Evolutionary conservation across 1,284 basidiomycete species (phyloP).

Genomic region (Puccinia coronata): DNA sequence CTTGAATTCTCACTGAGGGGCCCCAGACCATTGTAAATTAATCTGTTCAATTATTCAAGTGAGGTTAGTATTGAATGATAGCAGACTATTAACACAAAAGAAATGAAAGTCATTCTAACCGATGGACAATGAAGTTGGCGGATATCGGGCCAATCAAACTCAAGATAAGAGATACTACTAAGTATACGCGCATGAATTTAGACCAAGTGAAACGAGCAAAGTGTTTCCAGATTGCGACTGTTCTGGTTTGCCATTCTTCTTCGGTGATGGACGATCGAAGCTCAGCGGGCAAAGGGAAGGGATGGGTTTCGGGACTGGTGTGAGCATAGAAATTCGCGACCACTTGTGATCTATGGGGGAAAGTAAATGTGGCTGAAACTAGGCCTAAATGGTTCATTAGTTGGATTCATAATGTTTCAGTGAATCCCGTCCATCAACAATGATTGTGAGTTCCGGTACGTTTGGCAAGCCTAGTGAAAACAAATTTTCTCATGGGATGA

Average conservation of each 20-base stretch:
- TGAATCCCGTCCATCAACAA: constrained; percentile 2
- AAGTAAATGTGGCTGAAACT: background rate
- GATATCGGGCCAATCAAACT: constrained; percentile 38
- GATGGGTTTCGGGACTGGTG: constrained; percentile 2
- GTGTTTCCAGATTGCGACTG: constrained; percentile 27
- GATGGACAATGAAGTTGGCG: constrained; percentile 31
- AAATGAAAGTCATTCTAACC: constrained; percentile 21
- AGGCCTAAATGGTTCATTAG: background rate
- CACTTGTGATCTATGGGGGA: constrained; percentile 36
- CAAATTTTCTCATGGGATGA: background rate
- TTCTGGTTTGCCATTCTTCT: constrained; percentile 41
- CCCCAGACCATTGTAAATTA: constrained; percentile 10
- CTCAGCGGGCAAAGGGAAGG: constrained; percentile 33
- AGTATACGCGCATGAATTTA: constrained; percentile 41
- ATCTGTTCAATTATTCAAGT: background rate
- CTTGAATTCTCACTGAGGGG: constrained; percentile 14
- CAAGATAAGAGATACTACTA: constrained; percentile 18
- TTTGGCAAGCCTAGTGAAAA: background rate
- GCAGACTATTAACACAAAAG: background rate
- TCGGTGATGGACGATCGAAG: background rate
- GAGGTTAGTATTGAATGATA: background rate
- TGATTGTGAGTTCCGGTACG: background rate
- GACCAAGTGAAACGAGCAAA: constrained; percentile 38
- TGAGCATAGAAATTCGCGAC: constrained; percentile 21
- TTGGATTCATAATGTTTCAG: background rate